phyloP scores from a whole-genome alignment of 169 alveolate species.

The Eimeria acervulina region DNA sequence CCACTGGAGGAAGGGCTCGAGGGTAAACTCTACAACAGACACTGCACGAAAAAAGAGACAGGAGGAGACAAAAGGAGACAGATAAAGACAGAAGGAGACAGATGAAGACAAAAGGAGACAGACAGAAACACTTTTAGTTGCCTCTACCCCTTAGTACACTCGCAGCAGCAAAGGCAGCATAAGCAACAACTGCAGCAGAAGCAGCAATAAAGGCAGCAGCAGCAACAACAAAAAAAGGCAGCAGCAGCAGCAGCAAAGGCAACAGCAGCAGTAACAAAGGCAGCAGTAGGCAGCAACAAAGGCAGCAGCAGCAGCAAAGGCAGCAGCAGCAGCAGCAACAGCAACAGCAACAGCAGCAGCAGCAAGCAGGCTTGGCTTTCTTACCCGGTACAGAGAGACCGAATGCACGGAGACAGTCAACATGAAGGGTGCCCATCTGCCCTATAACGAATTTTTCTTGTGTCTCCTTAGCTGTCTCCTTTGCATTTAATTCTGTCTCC shows the following conservation, averaged over 20 bases:
- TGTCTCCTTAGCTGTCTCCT: not conserved
- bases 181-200: not conserved
- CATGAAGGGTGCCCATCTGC: conserved; percentile 58
- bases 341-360: too few relatives aligned
- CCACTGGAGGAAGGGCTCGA: conserved; percentile 30
- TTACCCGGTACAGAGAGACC: conserved; percentile 70
- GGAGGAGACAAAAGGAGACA: not conserved
- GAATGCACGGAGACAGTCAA: conserved; percentile 42
- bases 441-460: not conserved
- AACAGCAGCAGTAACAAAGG: too few relatives aligned
- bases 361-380: too few relatives aligned
- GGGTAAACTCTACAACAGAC: conserved; percentile 17
- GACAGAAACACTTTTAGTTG: not conserved
- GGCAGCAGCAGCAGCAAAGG: not conserved
- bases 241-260: too few relatives aligned
- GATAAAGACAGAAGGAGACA: too few relatives aligned
- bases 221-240: too few relatives aligned
- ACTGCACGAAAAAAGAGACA: conserved; percentile 15
- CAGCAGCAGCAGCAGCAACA: not conserved
- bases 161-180: not conserved
- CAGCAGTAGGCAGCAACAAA: not conserved
- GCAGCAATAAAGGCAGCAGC: too few relatives aligned
- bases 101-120: too few relatives aligned
- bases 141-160: too few relatives aligned
- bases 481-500: not conserved